Evolutionary conservation across 176 grass and related monocot species (phyloP).

Genomic region (Eragrostis curvula): DNA sequence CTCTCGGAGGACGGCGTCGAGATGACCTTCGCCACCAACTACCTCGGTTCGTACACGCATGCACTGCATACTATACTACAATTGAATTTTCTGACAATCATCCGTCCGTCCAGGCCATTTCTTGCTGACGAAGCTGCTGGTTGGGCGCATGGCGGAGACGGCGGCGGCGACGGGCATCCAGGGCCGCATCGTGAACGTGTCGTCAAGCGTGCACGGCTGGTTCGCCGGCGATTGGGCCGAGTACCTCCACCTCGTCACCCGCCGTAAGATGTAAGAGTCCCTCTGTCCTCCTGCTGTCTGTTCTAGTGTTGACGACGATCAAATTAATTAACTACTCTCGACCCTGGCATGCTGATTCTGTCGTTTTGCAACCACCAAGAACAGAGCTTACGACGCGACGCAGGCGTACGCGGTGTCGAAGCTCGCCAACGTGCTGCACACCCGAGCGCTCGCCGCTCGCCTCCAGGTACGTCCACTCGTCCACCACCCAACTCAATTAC

Average conservation of each 20-base stretch:
- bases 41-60: slow-evolving; percentile 49
- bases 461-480: slow-evolving; percentile 47
- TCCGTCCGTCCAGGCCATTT: slow-evolving; percentile 67
- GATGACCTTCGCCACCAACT: slow-evolving; percentile 99
- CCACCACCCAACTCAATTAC: too few species aligned
- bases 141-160: slow-evolving; percentile 72
- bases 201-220: slow-evolving; percentile 93
- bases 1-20: slow-evolving; percentile 93
- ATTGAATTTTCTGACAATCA: too few species aligned
- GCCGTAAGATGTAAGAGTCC: slow-evolving; percentile 70
- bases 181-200: slow-evolving; percentile 88
- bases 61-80: too few species aligned
- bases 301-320: background rate
- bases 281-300: background rate
- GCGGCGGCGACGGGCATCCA: slow-evolving; percentile 64
- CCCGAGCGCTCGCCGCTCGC: slow-evolving; percentile 63
- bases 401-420: slow-evolving; percentile 91
- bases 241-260: slow-evolving; percentile 78
- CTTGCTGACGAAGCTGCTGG: slow-evolving; percentile 73
- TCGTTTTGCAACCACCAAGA: background rate
- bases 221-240: slow-evolving; percentile 89
- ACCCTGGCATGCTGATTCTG: background rate
- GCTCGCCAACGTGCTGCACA: slow-evolving; percentile 86
- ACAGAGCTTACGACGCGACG: slow-evolving; percentile 86
- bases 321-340: background rate